Conservation (phyloP, 768 basidiomycete species). For the Coprinellus aureogranulatus region DNA sequence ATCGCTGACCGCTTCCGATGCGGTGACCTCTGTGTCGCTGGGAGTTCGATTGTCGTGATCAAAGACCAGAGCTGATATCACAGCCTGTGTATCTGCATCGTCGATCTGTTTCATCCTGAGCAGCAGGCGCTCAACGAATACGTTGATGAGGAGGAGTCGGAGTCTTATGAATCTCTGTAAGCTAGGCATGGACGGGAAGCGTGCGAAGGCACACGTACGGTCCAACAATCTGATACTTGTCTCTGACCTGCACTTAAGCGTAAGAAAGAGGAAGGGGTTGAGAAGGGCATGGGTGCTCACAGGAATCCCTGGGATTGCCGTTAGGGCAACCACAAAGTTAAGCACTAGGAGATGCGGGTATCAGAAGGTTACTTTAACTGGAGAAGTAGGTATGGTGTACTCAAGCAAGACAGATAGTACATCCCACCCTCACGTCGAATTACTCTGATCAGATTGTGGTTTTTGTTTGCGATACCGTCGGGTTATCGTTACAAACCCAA, state of each 20-base stretch:
- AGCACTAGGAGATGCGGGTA: neutral
- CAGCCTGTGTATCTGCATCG: no score
- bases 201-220: neutral
- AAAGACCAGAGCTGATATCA: no score
- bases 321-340: neutral
- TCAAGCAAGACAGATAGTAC: neutral
- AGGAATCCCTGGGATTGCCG: neutral
- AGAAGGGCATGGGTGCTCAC: no score
- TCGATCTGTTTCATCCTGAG: no score
- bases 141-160: no score
- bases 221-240: neutral
- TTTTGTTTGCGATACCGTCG: neutral
- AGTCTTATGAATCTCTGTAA: no score
- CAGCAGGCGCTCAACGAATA: no score
- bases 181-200: no score
- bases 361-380: neutral
- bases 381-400: neutral
- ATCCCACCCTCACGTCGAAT: neutral
- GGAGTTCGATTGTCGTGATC: no score
- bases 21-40: no score
- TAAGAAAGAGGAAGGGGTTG: neutral
- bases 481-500: neutral
- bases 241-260: neutral
- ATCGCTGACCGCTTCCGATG: no score
- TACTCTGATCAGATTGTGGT: neutral